Base-by-base conservation (phyloP, 106 monocot genomes). In the Dactylorhiza incarnata region DNA sequence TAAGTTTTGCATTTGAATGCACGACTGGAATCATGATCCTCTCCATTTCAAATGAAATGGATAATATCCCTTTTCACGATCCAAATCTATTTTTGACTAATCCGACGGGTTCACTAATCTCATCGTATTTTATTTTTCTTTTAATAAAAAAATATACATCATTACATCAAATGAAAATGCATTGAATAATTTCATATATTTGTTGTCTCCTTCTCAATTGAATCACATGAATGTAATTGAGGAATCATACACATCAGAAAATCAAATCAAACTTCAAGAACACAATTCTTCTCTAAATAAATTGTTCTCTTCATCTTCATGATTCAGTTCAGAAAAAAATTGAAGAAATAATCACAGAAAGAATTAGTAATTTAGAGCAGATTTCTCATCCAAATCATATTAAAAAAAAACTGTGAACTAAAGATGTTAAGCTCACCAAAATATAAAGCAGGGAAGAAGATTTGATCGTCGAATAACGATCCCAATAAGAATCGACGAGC, bases 401-500 rank as follows among this genome's bases (percentile, higher is more conserved):
- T 37, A 29, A 66, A 66, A 26, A 25, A 66, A 66, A 26, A 66
- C n/a, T 23, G 8, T 22, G 0, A 23, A 10, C 24, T 9, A 11
- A 58, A 17, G 10, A 12, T 9, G 8, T 25, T 56, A 59, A 4
- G 44, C 78, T 80, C 71, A 97, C 97, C 76, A 80, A 14, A 37
- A 94, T 68, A 46, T 94, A 97, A 74, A 97, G 83, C 25, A 94
- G 47, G 48, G 97, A 91, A 58, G 94, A 97, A 1, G 73, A 82
- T 15, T 75, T 78, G 19, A 97, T 91, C 15, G 90, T 90, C 0
- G 93, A 91, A 54, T 91, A 94, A 0, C 97, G 91, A 54, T 94
- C 89, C 93, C 91, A 97, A 52, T 85, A 94, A 63, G 97, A 94
- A 80, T 97, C 97, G 2, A 87, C 84, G 17, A 97, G 82, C 22